A percentile compares a stretch with the other conserved stretches of the same genome.
phyloP scores from a whole-genome alignment of 768 basidiomycete genomes.

The Termitomyces sp. region DNA sequence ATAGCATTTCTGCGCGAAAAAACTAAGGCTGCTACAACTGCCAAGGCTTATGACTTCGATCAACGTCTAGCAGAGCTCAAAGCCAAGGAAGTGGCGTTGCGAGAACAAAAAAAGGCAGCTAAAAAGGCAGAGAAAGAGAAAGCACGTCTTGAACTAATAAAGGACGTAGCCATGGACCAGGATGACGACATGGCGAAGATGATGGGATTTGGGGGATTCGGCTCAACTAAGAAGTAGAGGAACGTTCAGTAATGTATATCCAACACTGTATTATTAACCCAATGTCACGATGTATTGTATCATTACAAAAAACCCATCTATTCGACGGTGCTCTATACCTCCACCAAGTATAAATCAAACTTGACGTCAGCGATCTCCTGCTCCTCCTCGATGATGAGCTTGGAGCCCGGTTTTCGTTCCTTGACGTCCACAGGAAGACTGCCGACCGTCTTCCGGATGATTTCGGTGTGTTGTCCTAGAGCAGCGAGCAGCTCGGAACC shows the following conservation, averaged over 20 bases:
- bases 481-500: conserved; percentile 65
- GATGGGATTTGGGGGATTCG: conserved; percentile 95
- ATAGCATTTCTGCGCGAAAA: conserved; percentile 87
- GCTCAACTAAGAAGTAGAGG: conserved; percentile 74
- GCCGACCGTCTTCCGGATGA: conserved; percentile 73
- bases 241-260: background rate
- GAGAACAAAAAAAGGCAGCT: conserved; percentile 73
- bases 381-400: conserved; percentile 77
- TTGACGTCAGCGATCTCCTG: conserved; percentile 81
- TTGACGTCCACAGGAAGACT: conserved; percentile 61
- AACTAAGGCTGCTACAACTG: conserved; percentile 76
- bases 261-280: conserved; percentile 24
- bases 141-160: conserved; percentile 60
- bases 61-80: conserved; percentile 81
- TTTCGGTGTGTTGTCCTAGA: conserved; percentile 60
- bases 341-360: conserved; percentile 68
- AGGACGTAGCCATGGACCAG: conserved; percentile 41
- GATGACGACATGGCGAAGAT: conserved; percentile 70
- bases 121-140: conserved; percentile 79
- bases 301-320: conserved; percentile 17
- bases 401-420: conserved; percentile 43
- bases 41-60: conserved; percentile 95
- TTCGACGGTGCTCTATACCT: conserved; percentile 32
- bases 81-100: conserved; percentile 61
- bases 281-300: conserved; percentile 24